Evolutionary conservation across 208 protist species (phyloP).

Genomic region (Tetramitus jugosus): DNA sequence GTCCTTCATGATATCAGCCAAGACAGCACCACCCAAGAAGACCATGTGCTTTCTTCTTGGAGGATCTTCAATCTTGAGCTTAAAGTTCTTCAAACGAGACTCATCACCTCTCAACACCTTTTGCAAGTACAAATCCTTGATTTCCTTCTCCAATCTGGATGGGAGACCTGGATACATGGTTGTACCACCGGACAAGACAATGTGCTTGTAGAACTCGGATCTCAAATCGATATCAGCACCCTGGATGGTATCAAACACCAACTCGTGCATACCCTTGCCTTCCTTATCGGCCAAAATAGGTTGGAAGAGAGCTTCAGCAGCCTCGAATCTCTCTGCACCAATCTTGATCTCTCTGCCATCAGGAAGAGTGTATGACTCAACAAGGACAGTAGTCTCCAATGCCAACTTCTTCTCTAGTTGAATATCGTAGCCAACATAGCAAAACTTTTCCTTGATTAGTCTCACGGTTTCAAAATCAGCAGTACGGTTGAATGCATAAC

Average conservation of each 20-base stretch:
- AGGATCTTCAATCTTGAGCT: conserved; percentile 84
- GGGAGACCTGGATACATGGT: conserved; percentile 94
- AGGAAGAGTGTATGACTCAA: conserved; percentile 54
- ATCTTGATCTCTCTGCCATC: conserved; percentile 81
- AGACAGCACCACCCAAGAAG: conserved; percentile 86
- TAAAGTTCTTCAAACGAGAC: conserved; percentile 55
- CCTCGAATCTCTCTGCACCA: conserved; percentile 75
- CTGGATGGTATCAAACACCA: conserved; percentile 88
- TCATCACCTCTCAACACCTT: conserved; percentile 75
- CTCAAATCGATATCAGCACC: conserved; percentile 66
- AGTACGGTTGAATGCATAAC: conserved; percentile 79
- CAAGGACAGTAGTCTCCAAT: conserved; percentile 53
- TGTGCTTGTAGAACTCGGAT: conserved; percentile 81
- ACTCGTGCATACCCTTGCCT: conserved; percentile 62
- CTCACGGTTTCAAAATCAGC: not conserved
- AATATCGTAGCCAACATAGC: conserved; percentile 70
- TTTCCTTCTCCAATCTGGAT: conserved; percentile 83
- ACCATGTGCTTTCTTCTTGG: conserved; percentile 93
- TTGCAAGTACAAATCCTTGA: conserved; percentile 72
- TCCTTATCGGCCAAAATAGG: conserved; percentile 84
- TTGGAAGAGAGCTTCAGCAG: conserved; percentile 91
- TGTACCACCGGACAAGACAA: conserved; percentile 92
- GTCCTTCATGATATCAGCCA: conserved; percentile 86
- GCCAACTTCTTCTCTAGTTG: conserved; percentile 77
- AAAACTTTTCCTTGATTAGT: conserved; percentile 76